A percentile compares a stretch with the other conserved stretches of the same genome.
Evolutionary conservation across 2,329 filamentous ascomycete species (phyloP).

Genomic region (Exophiala phaeomuriformis): DNA sequence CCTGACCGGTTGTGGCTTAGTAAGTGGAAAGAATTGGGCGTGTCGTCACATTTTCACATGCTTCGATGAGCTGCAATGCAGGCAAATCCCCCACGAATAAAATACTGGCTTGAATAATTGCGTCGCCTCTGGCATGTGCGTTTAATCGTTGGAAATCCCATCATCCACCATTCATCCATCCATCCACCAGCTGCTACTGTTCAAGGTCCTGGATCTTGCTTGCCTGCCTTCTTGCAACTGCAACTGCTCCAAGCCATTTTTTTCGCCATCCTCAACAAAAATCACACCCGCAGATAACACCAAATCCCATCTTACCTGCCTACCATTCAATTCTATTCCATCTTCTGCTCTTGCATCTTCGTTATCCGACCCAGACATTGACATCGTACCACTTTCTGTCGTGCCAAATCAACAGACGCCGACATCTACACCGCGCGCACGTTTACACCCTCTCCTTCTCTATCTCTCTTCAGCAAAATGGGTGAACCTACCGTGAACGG

Average conservation of each 20-base stretch:
- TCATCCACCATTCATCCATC: no score
- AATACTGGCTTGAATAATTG: no score
- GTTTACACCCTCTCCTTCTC: neutral
- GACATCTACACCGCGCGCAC: no score
- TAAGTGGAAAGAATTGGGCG: neutral
- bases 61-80: neutral
- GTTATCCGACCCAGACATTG: no score
- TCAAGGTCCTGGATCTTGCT: no score
- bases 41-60: constrained; percentile 26
- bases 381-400: no score
- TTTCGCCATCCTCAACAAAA: constrained; percentile 6
- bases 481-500: constrained; percentile 44
- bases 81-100: no score
- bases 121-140: no score
- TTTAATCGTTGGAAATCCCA: no score
- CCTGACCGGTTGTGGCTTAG: no score
- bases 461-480: constrained; percentile 30
- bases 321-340: neutral
- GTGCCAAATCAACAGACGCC: no score
- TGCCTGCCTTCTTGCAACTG: neutral
- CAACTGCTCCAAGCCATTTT: neutral
- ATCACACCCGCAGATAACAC: neutral
- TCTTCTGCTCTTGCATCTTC: neutral
- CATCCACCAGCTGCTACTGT: no score
- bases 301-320: neutral